Base-by-base conservation (phyloP, 176 grass and related monocot species). In the Raddia guianensis region DNA sequence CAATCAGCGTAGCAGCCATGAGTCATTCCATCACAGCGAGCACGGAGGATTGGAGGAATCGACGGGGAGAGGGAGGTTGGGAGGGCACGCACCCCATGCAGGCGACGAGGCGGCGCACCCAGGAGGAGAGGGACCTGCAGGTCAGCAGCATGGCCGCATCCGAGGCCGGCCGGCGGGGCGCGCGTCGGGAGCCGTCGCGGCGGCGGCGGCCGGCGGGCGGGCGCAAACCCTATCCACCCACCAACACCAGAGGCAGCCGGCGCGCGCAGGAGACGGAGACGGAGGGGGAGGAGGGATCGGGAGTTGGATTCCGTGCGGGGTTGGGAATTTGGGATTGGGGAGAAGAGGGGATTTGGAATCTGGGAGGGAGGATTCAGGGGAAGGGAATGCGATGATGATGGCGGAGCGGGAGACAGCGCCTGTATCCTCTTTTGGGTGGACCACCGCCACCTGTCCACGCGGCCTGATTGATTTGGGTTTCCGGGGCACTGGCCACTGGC, bases 71-170 rank as follows among this genome's bases (percentile, higher is more conserved):
- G 74, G 49, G 12, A 50, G 59, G 75, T 6, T 47, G 66, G 60
- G 21, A 9, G 73, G 52, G 77, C 83, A 86, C 87, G 80, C 49
- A 97, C 94, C 94, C 91, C 94, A 97, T 97, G 85, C 85, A 92
- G 73, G 85, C 87, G 86, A 97, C 87, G 72, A 97, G 67, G 34
- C 86, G 91, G 68, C 85, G 85, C 59, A 88, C 89, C 94, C 91
- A 94, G 74, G 87, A 79, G 72, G 85, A 69, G 83, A 92, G 55
- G 64, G 91, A 92, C 87, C 87, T 84, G 90, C 87, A 86, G 70
- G 85, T 64, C 60, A 90, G 87, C 91, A 97, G 92, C 78, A 80
- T 89, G 75, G 79, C 83, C 82, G 60, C 60, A 63, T 74, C 79
- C 69, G 15, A 49, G 65, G 33, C 52, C 71, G 52, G 16, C 10